These are phyloP conservation scores for Globisporangium perplexum DNA, from an alignment of 352 stramenopile genomes.

Conservation along the genomic window DNA sequence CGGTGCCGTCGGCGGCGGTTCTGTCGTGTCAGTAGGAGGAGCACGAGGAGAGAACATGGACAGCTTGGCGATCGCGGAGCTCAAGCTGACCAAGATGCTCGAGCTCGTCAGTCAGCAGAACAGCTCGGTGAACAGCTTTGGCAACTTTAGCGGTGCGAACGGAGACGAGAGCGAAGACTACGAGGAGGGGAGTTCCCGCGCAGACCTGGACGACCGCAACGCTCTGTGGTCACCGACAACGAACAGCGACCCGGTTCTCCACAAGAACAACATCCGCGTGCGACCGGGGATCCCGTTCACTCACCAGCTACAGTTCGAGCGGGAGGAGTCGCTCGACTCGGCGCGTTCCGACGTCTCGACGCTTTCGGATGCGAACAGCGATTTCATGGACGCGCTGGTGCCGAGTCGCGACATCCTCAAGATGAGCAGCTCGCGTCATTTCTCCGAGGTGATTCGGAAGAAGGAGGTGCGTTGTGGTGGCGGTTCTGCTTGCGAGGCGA, in stretches of 20 bases:
- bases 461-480: constrained; percentile 54
- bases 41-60: constrained; percentile 44
- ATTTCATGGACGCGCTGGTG: constrained; percentile 52
- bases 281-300: constrained; percentile 10
- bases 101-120: constrained; percentile 74
- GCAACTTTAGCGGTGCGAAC: constrained; percentile 22
- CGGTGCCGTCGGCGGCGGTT: neutral
- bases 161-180: constrained; percentile 20
- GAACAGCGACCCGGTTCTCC: constrained; percentile 70
- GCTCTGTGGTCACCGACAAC: constrained; percentile 50
- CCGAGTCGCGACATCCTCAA: constrained; percentile 81
- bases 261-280: constrained; percentile 79
- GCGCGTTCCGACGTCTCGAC: constrained; percentile 46
- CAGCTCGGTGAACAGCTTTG: constrained; percentile 51
- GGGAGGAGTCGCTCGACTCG: constrained; percentile 27
- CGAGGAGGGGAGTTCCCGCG: constrained; percentile 21
- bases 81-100: constrained; percentile 77
- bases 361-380: constrained; percentile 18
- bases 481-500: neutral
- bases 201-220: constrained; percentile 50
- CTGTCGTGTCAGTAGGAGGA: neutral
- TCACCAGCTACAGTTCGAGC: constrained; percentile 16
- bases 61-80: constrained; percentile 47
- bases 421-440: constrained; percentile 81
- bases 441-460: constrained; percentile 74